These are phyloP conservation scores for Strobilomyces dryophilus DNA, from an alignment of 768 basidiomycete species.

Conservation along the genomic window DNA sequence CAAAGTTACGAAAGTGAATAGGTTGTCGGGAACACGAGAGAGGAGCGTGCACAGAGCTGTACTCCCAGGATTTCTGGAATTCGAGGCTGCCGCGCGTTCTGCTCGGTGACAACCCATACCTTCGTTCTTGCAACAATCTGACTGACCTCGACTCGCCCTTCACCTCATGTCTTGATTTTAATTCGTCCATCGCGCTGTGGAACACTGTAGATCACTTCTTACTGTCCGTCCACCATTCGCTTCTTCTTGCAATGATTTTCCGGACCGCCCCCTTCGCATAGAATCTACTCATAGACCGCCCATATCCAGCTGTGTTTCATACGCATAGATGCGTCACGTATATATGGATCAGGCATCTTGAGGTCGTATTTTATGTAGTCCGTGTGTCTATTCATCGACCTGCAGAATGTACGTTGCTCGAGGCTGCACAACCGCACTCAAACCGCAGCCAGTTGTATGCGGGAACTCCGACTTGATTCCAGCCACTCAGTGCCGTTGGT, in stretches of 20 bases:
- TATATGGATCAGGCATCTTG: constrained; percentile 34
- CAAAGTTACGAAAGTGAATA: constrained; percentile 10
- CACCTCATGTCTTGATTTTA: constrained; percentile 4
- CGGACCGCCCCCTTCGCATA: constrained; percentile 16
- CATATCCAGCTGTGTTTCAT: constrained; percentile 11
- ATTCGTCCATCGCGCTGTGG: constrained; percentile 3
- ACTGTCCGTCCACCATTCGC: constrained; percentile 3
- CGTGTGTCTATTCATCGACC: constrained; percentile 24
- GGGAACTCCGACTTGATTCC: constrained; percentile 13
- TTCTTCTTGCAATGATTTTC: constrained; percentile 7
- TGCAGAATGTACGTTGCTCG: neutral
- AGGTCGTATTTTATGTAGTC: constrained; percentile 33
- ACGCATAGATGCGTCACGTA: constrained; percentile 29
- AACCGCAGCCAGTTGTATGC: no score
- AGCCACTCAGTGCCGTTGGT: neutral
- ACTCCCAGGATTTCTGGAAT: constrained; percentile 60
- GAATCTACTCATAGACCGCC: constrained; percentile 20
- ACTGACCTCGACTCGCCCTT: neutral
- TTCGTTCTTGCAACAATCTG: neutral
- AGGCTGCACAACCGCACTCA: no score
- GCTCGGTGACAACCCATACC: constrained; percentile 15
- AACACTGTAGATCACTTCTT: constrained; percentile 11
- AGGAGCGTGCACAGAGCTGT: constrained; percentile 37
- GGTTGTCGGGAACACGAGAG: constrained; percentile 16
- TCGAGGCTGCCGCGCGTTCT: constrained; percentile 51